A percentile compares a stretch with the other conserved stretches of the same genome.
These are phyloP conservation scores for Gossypium schwendimanii DNA, from an alignment of 441 rosid genomes.

Conservation along the genomic window DNA sequence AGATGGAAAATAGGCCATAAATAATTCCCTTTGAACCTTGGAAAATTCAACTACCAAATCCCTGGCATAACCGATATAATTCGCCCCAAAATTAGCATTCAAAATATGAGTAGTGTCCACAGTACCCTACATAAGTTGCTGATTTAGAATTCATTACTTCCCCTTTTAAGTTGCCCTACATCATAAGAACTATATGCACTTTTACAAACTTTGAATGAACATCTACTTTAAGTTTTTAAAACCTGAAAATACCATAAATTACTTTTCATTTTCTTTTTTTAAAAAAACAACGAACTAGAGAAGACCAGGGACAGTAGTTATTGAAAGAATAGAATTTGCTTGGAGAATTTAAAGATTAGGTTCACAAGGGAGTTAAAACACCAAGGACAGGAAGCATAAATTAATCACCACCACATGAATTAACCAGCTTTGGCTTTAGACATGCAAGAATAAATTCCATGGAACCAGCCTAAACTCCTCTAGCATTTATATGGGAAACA, in stretches of 20 bases:
- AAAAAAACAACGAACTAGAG: neutral
- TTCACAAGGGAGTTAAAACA: neutral
- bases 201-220: neutral
- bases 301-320: neutral
- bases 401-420: neutral
- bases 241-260: neutral
- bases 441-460: neutral
- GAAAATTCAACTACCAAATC: neutral
- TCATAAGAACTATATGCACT: neutral
- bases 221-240: neutral
- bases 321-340: neutral
- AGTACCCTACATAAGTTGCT: neutral
- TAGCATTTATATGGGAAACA: neutral
- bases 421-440: neutral
- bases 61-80: neutral
- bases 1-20: neutral
- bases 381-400: neutral
- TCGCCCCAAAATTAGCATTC: neutral
- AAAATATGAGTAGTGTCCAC: neutral
- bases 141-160: neutral
- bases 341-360: neutral
- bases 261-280: neutral
- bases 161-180: neutral
- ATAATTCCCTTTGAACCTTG: neutral
- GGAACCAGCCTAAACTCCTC: neutral